These are phyloP conservation scores for Globisporangium okanoganense DNA, from an alignment of 352 stramenopile species.

Conservation along the genomic window DNA sequence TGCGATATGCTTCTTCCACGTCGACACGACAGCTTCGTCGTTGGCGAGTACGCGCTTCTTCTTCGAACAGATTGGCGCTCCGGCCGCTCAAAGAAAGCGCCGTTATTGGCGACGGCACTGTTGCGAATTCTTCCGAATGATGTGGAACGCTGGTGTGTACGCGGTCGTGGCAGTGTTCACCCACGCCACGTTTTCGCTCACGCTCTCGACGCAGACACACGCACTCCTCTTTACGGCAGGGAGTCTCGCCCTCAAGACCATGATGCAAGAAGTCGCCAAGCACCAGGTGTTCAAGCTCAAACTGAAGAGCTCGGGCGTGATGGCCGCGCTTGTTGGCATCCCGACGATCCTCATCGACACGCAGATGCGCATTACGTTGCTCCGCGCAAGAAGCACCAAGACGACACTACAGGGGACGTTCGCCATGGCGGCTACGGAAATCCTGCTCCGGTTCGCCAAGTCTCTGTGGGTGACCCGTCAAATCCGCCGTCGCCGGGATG, in stretches of 20 bases:
- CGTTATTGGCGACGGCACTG: too few species aligned
- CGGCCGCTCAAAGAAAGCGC: too few species aligned
- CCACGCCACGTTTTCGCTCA: too few species aligned
- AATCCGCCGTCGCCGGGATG: too few species aligned
- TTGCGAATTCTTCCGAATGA: too few species aligned
- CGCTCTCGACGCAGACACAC: not conserved
- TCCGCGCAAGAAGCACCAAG: slow-evolving; percentile 20
- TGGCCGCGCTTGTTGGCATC: slow-evolving; percentile 29
- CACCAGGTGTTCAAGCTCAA: slow-evolving; percentile 25
- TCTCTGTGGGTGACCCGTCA: too few species aligned
- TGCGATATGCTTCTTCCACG: too few species aligned
- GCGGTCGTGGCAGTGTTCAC: too few species aligned
- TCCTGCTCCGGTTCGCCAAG: slow-evolving; percentile 25
- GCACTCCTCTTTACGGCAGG: not conserved
- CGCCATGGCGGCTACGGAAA: slow-evolving; percentile 25
- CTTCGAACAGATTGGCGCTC: too few species aligned
- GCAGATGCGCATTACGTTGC: slow-evolving; percentile 30
- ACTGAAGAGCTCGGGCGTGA: slow-evolving; percentile 28
- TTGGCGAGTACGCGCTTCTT: too few species aligned
- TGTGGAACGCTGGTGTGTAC: too few species aligned
- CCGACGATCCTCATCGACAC: slow-evolving; percentile 43
- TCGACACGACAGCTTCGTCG: too few species aligned
- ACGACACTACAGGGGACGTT: slow-evolving; percentile 24
- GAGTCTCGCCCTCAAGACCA: slow-evolving; percentile 1
- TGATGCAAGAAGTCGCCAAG: slow-evolving; percentile 27